A percentile compares a stretch with the other conserved stretches of the same genome.
phyloP scores from a whole-genome alignment of 2,329 filamentous ascomycete species.

The Nemania abortiva region DNA sequence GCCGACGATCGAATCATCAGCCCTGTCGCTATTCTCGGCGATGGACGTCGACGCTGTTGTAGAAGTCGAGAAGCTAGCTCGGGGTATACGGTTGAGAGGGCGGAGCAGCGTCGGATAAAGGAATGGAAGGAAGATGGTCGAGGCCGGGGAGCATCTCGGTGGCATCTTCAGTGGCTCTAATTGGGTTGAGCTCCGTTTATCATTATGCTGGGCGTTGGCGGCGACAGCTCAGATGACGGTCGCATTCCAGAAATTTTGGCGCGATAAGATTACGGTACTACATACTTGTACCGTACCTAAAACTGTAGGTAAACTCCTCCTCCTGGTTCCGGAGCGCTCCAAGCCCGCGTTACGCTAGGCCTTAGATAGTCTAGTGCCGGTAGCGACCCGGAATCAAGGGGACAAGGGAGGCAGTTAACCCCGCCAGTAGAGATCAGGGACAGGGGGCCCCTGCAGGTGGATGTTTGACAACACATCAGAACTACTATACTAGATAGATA shows the following conservation, averaged over 20 bases:
- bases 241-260: slow-evolving; percentile 22
- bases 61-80: slow-evolving; percentile 45
- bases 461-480: slow-evolving; percentile 39
- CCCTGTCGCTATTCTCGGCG: slow-evolving; percentile 42
- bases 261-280: slow-evolving; percentile 42
- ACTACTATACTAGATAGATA: slow-evolving; percentile 5
- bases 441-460: slow-evolving; percentile 34
- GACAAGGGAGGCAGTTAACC: slow-evolving; percentile 12
- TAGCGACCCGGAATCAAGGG: slow-evolving; percentile 34
- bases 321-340: not conserved
- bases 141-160: slow-evolving; percentile 55
- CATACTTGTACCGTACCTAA: not conserved
- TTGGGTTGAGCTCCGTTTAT: slow-evolving; percentile 20
- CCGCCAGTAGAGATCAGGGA: slow-evolving; percentile 23
- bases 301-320: not conserved
- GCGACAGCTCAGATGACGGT: slow-evolving; percentile 3
- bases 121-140: slow-evolving; percentile 59
- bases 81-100: slow-evolving; percentile 44
- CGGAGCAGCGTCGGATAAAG: slow-evolving; percentile 63
- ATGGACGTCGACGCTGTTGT: slow-evolving; percentile 37
- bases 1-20: slow-evolving; percentile 48
- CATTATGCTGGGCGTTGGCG: not conserved
- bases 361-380: slow-evolving; percentile 30
- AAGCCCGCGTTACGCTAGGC: slow-evolving; percentile 13
- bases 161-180: slow-evolving; percentile 53